These are phyloP conservation scores for Melaleuca quinquenervia DNA, from an alignment of 345 rosid species.

Conservation along the genomic window DNA sequence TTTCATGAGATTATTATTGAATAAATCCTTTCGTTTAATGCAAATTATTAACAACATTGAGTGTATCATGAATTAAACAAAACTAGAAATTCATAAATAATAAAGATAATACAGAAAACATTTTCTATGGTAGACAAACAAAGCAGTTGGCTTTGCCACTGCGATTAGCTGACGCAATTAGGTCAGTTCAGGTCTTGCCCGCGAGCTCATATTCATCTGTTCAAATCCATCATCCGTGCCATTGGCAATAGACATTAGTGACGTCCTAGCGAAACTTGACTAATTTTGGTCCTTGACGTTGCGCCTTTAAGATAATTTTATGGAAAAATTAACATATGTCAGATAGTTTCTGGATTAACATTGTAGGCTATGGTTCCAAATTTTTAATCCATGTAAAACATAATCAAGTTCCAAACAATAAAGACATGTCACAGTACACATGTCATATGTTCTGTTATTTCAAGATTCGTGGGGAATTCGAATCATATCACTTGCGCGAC, in stretches of 20 bases:
- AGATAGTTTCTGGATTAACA: background rate
- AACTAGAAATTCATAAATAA: background rate
- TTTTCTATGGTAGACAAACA: background rate
- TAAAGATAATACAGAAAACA: background rate
- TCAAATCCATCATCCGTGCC: background rate
- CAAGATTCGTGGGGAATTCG: background rate
- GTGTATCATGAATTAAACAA: background rate
- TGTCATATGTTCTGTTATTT: background rate
- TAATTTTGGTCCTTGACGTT: background rate
- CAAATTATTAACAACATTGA: background rate
- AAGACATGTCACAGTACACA: background rate
- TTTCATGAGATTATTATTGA: background rate
- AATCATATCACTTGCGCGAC: background rate
- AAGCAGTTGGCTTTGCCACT: background rate
- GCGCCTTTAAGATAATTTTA: background rate
- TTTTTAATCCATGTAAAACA: background rate
- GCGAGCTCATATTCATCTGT: background rate
- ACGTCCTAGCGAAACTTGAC: background rate
- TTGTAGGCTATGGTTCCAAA: background rate
- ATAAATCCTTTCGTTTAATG: background rate
- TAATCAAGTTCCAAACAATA: background rate
- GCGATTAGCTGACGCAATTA: background rate
- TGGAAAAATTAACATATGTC: background rate
- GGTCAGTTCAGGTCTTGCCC: background rate
- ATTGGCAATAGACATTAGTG: background rate